Base-by-base conservation (phyloP, 2,329 filamentous ascomycete genomes). In the Septoria petroselini region DNA sequence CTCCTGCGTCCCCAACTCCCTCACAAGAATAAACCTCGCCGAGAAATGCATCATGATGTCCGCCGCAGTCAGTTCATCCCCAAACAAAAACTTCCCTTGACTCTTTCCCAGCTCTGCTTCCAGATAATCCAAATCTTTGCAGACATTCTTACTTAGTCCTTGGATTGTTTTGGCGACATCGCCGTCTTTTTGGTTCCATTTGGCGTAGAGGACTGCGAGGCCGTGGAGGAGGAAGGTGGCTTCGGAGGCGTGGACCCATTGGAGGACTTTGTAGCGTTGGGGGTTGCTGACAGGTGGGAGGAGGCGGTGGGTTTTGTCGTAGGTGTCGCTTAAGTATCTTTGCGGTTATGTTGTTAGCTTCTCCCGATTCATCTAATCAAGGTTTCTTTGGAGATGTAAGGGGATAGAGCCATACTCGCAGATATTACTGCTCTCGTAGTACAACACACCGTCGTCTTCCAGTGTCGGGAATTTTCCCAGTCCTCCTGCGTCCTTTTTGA, bases 181-280 rank as follows among this genome's bases (percentile, higher is more conserved):
- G 14, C 66, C 67, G 40, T 65, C 59, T 6, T 70, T 66, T n/a
- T 71, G 62, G 48, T 70, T 66, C 71, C 69, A 74, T 4, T 70
- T 68, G 5, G 68, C 65, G 55, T 77, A 76, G 11, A 72, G 60
- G 19, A 76, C 68, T 0, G 73, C 68, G 2, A 77, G 66, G 7
- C 59, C 67, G 53, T 76, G 75, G 6, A 76, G 57, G 48, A 71
- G 59, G 51, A 72, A 75, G 1, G 73, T 75, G 1, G 64, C 74
- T 66, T 78, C 74, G 5, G 74, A 65, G 1, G 74, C 72, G 52
- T 75, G 71, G 7, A 75, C 60, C 70, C 71, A 76, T 60, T 74
- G 66, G 6, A 69, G 62, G 5, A 70, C 64, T 46, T 70, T 66
- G 45, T 67, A 61, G 27, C 71, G 66, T 3, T 65, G 52, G 4